These are phyloP conservation scores for grape (Vitis vinifera) DNA, from an alignment of 164 flowering plant genomes.

Conservation along the genomic window ASM3070453v1 NC_081813.1:3580001-3580500, in stretches of 20 bases:
- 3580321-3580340: neutral
- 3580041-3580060: slow-evolving; percentile 70
- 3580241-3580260: slow-evolving; percentile 76
- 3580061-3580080: slow-evolving; percentile 93
- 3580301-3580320: neutral
- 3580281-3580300: neutral
- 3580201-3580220: slow-evolving; percentile 96
- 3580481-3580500: neutral
- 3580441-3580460: neutral
- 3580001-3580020: slow-evolving; percentile 58
- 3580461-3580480: too few relatives aligned
- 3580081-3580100: slow-evolving; percentile 74
- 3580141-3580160: slow-evolving; percentile 93
- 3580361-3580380: neutral
- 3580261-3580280: neutral
- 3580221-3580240: slow-evolving; percentile 93
- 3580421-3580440: neutral
- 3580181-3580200: slow-evolving; percentile 95
- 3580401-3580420: neutral
- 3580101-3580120: slow-evolving; percentile 67
- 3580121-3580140: slow-evolving; percentile 82
- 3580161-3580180: slow-evolving; percentile 93
- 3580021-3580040: slow-evolving; percentile 52
- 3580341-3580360: neutral
- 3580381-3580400: neutral